phyloP scores from a whole-genome alignment of 176 grass and related monocot species.

The Coix lacrymajobi region DNA sequence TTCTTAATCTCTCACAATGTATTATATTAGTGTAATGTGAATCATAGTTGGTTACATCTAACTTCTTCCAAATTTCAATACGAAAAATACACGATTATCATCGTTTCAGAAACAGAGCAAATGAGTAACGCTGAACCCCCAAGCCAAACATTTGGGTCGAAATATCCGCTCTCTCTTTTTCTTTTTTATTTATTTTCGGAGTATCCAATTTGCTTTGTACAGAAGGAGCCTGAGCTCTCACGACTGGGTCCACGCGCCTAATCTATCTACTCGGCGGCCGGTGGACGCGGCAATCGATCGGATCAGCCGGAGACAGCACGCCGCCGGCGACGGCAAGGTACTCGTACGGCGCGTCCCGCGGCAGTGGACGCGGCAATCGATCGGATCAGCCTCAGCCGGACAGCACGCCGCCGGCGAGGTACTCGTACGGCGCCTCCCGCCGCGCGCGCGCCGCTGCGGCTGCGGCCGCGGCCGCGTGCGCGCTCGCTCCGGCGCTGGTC shows the following conservation, averaged over 20 bases:
- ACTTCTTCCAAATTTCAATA: neutral
- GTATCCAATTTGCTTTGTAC: neutral
- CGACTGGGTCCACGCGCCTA: neutral
- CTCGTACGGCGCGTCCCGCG: constrained; percentile 16
- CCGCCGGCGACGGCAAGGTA: constrained; percentile 11
- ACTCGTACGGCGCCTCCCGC: constrained; percentile 11
- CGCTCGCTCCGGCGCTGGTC: neutral
- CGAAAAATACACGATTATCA: neutral
- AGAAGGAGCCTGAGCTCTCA: neutral
- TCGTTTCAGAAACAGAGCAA: neutral
- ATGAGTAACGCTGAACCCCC: neutral
- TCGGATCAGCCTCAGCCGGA: constrained; percentile 37
- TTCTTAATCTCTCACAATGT: too few species aligned
- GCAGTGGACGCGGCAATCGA: neutral
- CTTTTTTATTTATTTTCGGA: neutral
- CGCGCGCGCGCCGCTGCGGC: neutral
- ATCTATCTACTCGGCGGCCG: neutral
- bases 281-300: neutral
- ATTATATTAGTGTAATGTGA: neutral
- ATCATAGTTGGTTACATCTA: neutral
- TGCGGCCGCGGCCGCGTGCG: neutral
- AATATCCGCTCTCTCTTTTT: neutral
- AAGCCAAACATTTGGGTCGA: neutral
- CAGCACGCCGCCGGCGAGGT: constrained; percentile 14
- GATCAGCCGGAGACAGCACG: constrained; percentile 26